phyloP scores from a whole-genome alignment of 2,329 filamentous ascomycete genomes.

The Exophiala mesophila region DNA sequence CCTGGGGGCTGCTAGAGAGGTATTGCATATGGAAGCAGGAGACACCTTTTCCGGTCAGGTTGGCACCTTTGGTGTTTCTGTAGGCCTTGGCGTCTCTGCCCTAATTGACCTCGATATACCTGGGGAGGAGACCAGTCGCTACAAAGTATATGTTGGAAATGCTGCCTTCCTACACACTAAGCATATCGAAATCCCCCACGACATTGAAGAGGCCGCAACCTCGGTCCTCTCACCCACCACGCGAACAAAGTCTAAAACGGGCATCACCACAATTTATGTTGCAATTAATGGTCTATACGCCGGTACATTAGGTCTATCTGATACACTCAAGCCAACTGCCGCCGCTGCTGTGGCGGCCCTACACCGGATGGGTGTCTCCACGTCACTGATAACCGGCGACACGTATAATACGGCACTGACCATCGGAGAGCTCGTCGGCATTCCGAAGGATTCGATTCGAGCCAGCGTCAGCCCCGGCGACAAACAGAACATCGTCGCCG shows the following conservation, averaged over 20 bases:
- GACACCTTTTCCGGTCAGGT: constrained; percentile 75
- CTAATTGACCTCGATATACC: constrained; percentile 61
- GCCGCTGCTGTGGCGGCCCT: constrained; percentile 75
- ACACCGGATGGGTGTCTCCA: constrained; percentile 76
- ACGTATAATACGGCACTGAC: constrained; percentile 77
- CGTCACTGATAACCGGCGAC: constrained; percentile 91
- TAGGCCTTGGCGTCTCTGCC: constrained; percentile 82
- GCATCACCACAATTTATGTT: constrained; percentile 86
- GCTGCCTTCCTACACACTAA: constrained; percentile 69
- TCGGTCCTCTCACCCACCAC: constrained; percentile 23
- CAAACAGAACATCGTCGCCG: constrained; percentile 78
- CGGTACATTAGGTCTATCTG: constrained; percentile 76
- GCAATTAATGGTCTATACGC: constrained; percentile 78
- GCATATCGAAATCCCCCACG: constrained; percentile 50
- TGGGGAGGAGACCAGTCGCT: constrained; percentile 62
- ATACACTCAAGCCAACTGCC: constrained; percentile 86
- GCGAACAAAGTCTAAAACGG: constrained; percentile 44
- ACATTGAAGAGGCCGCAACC: constrained; percentile 34
- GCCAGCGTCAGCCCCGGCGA: constrained; percentile 86
- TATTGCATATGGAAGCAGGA: constrained; percentile 68
- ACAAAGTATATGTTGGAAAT: constrained; percentile 80
- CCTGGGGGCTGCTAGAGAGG: constrained; percentile 65
- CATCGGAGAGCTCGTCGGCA: constrained; percentile 78
- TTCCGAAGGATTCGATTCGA: constrained; percentile 68
- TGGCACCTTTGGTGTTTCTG: constrained; percentile 74